Conservation (phyloP, 345 rosid genomes). For the Linum tenue region DNA sequence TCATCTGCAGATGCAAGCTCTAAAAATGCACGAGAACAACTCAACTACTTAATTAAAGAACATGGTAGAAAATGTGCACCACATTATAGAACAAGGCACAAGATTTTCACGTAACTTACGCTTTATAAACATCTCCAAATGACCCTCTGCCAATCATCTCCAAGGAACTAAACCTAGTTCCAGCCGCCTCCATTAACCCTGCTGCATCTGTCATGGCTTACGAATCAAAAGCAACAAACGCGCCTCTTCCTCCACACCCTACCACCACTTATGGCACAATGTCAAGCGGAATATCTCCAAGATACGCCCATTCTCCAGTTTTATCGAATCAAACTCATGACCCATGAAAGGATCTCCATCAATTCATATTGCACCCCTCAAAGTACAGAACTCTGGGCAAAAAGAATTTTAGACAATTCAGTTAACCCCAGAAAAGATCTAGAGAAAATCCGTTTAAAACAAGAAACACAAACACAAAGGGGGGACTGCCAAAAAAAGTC, state of each 20-base stretch:
- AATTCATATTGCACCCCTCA: slow-evolving; percentile 3
- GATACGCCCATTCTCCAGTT: slow-evolving; percentile 10
- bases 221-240: background rate
- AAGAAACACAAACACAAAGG: background rate
- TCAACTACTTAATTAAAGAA: too few relatives aligned
- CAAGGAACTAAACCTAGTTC: slow-evolving; percentile 63
- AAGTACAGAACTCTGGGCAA: background rate
- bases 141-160: slow-evolving; percentile 97
- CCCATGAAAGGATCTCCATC: slow-evolving; percentile 4
- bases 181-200: slow-evolving; percentile 73
- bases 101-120: slow-evolving; percentile 39
- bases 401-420: too few relatives aligned
- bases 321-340: background rate
- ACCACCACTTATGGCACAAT: background rate
- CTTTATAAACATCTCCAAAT: slow-evolving; percentile 96
- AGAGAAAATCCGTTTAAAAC: background rate
- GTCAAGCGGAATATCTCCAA: slow-evolving; percentile 11
- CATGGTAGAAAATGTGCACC: background rate
- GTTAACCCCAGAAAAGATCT: background rate
- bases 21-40: too few relatives aligned
- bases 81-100: too few relatives aligned
- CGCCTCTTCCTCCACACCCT: background rate
- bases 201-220: slow-evolving; percentile 66
- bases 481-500: background rate
- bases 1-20: too few relatives aligned